These are phyloP conservation scores for Davidsoniella neocaledoniae DNA, from an alignment of 2,329 filamentous ascomycete genomes.

Conservation along the genomic window DNA sequence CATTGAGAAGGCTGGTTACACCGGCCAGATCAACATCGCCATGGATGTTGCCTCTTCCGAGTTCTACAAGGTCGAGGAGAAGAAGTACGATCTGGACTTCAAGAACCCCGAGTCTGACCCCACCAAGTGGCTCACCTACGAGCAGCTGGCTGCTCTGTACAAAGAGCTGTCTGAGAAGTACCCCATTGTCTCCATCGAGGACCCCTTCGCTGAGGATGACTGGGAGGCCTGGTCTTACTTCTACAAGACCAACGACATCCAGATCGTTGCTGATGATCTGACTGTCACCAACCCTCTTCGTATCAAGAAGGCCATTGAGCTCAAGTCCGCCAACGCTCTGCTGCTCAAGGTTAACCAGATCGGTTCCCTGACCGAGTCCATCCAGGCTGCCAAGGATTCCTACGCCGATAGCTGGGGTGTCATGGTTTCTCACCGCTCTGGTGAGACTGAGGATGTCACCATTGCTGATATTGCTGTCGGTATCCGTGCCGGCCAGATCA, in stretches of 20 bases:
- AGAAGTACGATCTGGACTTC: conserved; percentile 99
- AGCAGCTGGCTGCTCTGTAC: conserved; percentile 90
- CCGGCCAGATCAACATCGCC: conserved; percentile 89
- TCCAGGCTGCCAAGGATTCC: conserved; percentile 97
- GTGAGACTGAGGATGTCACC: conserved; percentile 99
- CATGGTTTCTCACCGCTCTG: conserved; percentile 98
- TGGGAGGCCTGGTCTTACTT: conserved; percentile 99
- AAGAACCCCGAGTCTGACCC: conserved; percentile 98
- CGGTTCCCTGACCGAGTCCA: conserved; percentile 94
- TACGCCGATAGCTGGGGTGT: conserved; percentile 93
- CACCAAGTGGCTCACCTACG: conserved; percentile 96
- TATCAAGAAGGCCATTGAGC: conserved; percentile 99
- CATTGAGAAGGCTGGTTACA: conserved; percentile 91
- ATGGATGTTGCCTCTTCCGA: conserved; percentile 99
- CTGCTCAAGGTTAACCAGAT: conserved; percentile 99
- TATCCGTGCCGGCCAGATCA: conserved; percentile 94
- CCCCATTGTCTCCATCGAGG: conserved; percentile 96
- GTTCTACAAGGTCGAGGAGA: conserved; percentile 94
- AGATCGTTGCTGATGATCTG: conserved; percentile 96
- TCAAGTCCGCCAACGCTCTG: conserved; percentile 96
- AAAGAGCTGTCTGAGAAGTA: conserved; percentile 79
- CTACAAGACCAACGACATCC: conserved; percentile 96
- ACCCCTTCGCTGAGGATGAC: conserved; percentile 98
- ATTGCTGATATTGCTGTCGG: conserved; percentile 96
- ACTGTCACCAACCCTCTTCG: conserved; percentile 97